Evolutionary conservation across 306 rosid species (phyloP).

Genomic region (Fragaria iinumae): DNA sequence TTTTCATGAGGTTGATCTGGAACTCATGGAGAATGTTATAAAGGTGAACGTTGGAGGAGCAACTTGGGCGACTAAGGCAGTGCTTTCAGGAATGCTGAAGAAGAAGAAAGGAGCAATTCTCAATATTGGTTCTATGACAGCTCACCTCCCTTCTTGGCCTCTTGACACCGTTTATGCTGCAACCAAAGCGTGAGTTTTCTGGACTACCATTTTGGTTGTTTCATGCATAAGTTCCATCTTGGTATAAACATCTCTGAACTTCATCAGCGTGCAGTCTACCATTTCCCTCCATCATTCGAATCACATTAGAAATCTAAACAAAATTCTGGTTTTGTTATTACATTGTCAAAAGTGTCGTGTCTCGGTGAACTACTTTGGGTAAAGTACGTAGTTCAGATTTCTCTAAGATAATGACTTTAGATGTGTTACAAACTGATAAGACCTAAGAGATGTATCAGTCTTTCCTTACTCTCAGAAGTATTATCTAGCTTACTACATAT

Average conservation of each 20-base stretch:
- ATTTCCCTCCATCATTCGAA: neutral
- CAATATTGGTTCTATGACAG: slow-evolving; percentile 53
- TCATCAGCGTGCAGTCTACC: too few relatives aligned
- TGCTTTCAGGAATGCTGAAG: slow-evolving; percentile 42
- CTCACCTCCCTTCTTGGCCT: slow-evolving; percentile 45
- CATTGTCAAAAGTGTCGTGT: neutral
- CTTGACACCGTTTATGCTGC: slow-evolving; percentile 46
- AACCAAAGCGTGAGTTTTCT: slow-evolving; percentile 49
- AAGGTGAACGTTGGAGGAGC: slow-evolving; percentile 44
- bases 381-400: too few relatives aligned
- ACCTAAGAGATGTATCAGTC: too few relatives aligned
- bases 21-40: slow-evolving; percentile 13
- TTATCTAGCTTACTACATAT: too few relatives aligned
- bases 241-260: neutral
- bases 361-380: too few relatives aligned
- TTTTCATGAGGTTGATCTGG: slow-evolving; percentile 37
- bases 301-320: neutral
- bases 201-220: neutral
- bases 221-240: neutral
- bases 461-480: too few relatives aligned
- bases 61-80: slow-evolving; percentile 42
- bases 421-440: too few relatives aligned
- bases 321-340: too few relatives aligned
- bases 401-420: too few relatives aligned
- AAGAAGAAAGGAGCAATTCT: slow-evolving; percentile 49